Percentiles rank a stretch among this genome's conserved stretches.
Conservation (phyloP, 495 filamentous ascomycete species). For the Trichoderma asperelloides region DNA sequence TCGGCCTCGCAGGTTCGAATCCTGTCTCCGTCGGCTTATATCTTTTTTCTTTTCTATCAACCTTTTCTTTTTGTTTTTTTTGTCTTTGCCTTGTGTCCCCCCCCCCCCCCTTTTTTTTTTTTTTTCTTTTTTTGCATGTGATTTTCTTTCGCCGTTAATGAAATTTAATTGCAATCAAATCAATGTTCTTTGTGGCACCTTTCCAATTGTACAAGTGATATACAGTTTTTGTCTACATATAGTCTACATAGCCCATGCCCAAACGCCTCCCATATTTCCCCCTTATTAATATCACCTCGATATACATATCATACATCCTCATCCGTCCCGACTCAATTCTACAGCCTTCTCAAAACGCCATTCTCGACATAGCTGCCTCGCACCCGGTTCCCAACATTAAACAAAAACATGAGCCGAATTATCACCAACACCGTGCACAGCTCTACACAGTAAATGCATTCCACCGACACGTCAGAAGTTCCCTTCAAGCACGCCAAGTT, state of each 20-base stretch:
- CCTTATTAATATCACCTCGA: too few relatives aligned
- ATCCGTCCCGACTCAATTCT: background rate
- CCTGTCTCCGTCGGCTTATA: background rate
- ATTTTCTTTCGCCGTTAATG: too few relatives aligned
- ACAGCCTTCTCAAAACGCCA: background rate
- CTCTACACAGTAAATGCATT: background rate
- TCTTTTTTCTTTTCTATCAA: background rate
- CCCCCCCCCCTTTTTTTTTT: too few relatives aligned
- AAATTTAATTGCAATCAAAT: too few relatives aligned
- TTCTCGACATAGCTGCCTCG: background rate
- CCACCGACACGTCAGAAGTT: background rate
- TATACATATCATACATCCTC: too few relatives aligned
- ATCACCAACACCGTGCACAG: background rate
- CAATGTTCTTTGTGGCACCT: background rate
- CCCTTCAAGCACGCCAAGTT: background rate
- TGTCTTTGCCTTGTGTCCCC: too few relatives aligned
- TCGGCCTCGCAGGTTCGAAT: slow-evolving; percentile 7
- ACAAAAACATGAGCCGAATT: background rate
- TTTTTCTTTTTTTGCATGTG: background rate
- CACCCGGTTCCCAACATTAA: background rate
- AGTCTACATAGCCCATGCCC: background rate
- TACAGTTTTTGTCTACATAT: background rate
- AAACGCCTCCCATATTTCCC: too few relatives aligned
- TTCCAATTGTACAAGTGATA: background rate
- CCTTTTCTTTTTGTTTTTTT: background rate